These are phyloP conservation scores for Venturia pyrina DNA, from an alignment of 2,329 filamentous ascomycete species.

Conservation along the genomic window DNA sequence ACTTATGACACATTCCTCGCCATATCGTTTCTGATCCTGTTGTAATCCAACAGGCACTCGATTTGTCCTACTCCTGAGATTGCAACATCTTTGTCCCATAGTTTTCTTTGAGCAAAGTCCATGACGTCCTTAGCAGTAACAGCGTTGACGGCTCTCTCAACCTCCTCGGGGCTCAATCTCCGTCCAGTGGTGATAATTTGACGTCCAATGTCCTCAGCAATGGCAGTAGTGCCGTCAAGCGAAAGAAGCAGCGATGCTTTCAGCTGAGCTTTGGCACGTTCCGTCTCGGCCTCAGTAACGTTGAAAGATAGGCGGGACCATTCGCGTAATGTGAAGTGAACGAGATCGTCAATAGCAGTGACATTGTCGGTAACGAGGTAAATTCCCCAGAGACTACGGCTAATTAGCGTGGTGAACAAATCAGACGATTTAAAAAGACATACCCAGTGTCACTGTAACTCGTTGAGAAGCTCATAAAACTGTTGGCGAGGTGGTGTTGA, in stretches of 20 bases:
- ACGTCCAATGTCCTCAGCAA: constrained; percentile 96
- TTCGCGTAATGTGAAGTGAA: constrained; percentile 97
- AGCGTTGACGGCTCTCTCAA: constrained; percentile 79
- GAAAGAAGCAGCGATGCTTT: constrained; percentile 97
- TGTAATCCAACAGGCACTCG: constrained; percentile 72
- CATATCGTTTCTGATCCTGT: constrained; percentile 74
- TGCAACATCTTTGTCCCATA: constrained; percentile 97
- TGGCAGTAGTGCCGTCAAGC: constrained; percentile 92
- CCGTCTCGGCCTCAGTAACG: constrained; percentile 82
- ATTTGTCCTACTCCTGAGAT: constrained; percentile 88
- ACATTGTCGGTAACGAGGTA: constrained; percentile 91
- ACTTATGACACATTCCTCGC: constrained; percentile 55
- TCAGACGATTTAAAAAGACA: constrained; percentile 25
- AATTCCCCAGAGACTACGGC: constrained; percentile 89
- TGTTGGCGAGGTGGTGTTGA: constrained; percentile 93
- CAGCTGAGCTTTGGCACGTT: constrained; percentile 97
- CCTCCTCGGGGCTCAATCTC: constrained; percentile 82
- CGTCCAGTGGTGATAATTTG: constrained; percentile 97
- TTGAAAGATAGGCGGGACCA: constrained; percentile 90
- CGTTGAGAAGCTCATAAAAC: constrained; percentile 99
- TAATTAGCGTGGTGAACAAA: not conserved
- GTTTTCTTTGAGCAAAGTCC: constrained; percentile 86
- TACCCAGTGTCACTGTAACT: constrained; percentile 99
- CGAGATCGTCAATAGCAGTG: constrained; percentile 81
- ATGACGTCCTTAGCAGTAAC: constrained; percentile 96